Percentiles rank a stretch among this genome's conserved stretches.
phyloP scores from a whole-genome alignment of 441 rosid species.

The Euphorbia celastroides region DNA sequence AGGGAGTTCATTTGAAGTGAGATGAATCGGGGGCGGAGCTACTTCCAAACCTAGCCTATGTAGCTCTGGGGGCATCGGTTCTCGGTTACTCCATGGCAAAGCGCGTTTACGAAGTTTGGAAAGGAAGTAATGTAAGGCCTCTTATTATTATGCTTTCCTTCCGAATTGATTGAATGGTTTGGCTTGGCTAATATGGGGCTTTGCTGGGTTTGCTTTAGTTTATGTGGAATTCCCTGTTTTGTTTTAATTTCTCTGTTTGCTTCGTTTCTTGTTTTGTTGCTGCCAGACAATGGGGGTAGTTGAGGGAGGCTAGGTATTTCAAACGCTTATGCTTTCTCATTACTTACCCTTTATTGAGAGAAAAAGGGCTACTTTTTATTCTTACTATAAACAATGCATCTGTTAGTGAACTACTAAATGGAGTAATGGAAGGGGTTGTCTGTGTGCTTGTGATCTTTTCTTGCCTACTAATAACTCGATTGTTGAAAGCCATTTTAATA shows the following conservation, averaged over 20 bases:
- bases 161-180: constrained; percentile 1
- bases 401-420: neutral
- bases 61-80: constrained; percentile 26
- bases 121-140: constrained; percentile 75
- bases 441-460: neutral
- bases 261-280: constrained; percentile 10
- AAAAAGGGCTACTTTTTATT: neutral
- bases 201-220: constrained; percentile 23
- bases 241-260: constrained; percentile 10
- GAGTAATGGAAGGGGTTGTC: neutral
- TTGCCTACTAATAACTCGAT: neutral
- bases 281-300: constrained; percentile 7
- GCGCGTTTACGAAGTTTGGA: constrained; percentile 87
- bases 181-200: constrained; percentile 7
- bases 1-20: constrained; percentile 24
- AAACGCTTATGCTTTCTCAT: neutral
- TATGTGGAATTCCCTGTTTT: constrained; percentile 11
- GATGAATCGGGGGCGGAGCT: constrained; percentile 11
- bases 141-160: neutral
- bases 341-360: neutral
- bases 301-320: constrained; percentile 10
- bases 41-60: constrained; percentile 36
- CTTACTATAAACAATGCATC: neutral
- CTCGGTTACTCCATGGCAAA: constrained; percentile 48
- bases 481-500: neutral